These are phyloP conservation scores for Fibroporia radiculosa DNA, from an alignment of 768 basidiomycete species.

Conservation along the genomic window DNA sequence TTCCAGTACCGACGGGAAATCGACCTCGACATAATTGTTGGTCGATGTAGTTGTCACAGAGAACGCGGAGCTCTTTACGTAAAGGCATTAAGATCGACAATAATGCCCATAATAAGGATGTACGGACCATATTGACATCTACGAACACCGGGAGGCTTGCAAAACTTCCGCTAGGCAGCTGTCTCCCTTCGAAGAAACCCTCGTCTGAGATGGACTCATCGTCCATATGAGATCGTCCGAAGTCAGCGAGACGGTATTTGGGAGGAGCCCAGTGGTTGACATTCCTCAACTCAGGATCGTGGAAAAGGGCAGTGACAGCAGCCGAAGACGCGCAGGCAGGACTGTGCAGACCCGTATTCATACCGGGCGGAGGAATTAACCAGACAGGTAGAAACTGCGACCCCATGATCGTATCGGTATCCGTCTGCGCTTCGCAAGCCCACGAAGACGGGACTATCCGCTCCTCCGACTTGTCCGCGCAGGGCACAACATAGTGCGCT, in stretches of 20 bases:
- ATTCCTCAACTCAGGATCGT: neutral
- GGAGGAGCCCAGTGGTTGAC: neutral
- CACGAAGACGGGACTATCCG: constrained; percentile 12
- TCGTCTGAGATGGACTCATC: constrained; percentile 16
- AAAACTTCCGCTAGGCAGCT: constrained; percentile 11
- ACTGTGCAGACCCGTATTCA: constrained; percentile 9
- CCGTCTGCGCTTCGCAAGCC: constrained; percentile 15
- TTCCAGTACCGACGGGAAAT: constrained; percentile 8
- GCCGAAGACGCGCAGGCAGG: constrained; percentile 15
- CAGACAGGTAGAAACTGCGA: constrained; percentile 10
- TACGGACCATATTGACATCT: constrained; percentile 20
- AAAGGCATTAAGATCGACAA: neutral
- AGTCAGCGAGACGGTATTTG: neutral
- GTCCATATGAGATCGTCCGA: neutral
- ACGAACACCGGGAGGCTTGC: constrained; percentile 18
- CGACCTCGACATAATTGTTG: constrained; percentile 26
- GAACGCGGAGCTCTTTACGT: constrained; percentile 24
- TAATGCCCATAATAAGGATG: neutral
- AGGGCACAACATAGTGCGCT: too few species aligned
- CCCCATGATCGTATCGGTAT: constrained; percentile 14
- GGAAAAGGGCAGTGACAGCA: neutral
- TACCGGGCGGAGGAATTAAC: constrained; percentile 9
- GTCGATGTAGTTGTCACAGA: constrained; percentile 30
- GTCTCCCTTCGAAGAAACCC: constrained; percentile 21
- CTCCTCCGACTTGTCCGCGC: too few species aligned